phyloP scores from a whole-genome alignment of 2,329 filamentous ascomycete species.

The Fusarium circinatum region DNA sequence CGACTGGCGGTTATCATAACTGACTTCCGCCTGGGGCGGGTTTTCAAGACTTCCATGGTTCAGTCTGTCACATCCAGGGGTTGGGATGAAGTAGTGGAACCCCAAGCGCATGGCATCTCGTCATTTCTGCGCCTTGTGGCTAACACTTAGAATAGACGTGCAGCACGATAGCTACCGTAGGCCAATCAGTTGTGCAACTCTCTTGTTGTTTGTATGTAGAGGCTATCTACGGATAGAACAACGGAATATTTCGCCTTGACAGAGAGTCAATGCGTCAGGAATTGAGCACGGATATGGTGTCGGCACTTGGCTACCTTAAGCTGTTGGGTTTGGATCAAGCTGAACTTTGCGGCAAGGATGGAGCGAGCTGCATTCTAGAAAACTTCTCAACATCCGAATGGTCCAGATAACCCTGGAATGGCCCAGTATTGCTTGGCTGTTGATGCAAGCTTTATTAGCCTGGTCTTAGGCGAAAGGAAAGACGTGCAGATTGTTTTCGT shows the following conservation, averaged over 20 bases:
- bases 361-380: slow-evolving; percentile 32
- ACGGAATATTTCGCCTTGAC: not conserved
- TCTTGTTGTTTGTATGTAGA: not conserved
- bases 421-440: slow-evolving; percentile 23
- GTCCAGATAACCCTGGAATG: slow-evolving; percentile 18
- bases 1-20: slow-evolving; percentile 23
- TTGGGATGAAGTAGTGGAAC: slow-evolving; percentile 38
- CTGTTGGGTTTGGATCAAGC: slow-evolving; percentile 23
- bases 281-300: not conserved
- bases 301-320: slow-evolving; percentile 16
- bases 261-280: not conserved
- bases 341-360: slow-evolving; percentile 24
- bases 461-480: slow-evolving; percentile 18
- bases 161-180: slow-evolving; percentile 6
- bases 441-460: slow-evolving; percentile 30
- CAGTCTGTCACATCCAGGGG: slow-evolving; percentile 21
- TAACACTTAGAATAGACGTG: slow-evolving; percentile 19
- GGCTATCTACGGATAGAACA: not conserved
- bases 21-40: slow-evolving; percentile 6
- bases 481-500: slow-evolving; percentile 29
- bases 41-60: slow-evolving; percentile 4
- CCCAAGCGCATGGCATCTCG: slow-evolving; percentile 37
- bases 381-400: slow-evolving; percentile 8
- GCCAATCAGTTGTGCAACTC: slow-evolving; percentile 6
- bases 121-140: slow-evolving; percentile 35